These are phyloP conservation scores for Fusarium keratoplasticum DNA, from an alignment of 2,329 filamentous ascomycete species.

Conservation along the genomic window DNA sequence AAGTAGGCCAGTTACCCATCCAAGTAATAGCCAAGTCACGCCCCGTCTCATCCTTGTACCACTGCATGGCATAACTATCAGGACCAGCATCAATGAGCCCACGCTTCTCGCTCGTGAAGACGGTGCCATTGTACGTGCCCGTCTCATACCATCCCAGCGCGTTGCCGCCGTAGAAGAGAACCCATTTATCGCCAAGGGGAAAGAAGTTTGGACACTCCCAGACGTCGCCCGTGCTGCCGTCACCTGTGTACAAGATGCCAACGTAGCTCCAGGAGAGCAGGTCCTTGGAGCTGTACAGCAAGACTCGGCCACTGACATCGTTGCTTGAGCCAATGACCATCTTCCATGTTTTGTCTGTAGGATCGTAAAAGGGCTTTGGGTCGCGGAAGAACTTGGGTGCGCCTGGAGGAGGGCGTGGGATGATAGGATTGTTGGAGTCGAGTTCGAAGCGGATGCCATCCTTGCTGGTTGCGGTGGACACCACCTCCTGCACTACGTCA, in stretches of 20 bases:
- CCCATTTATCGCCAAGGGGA: slow-evolving; percentile 44
- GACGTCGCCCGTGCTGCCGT: slow-evolving; percentile 39
- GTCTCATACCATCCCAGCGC: slow-evolving; percentile 38
- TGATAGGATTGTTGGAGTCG: slow-evolving; percentile 28
- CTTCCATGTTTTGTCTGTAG: slow-evolving; percentile 40
- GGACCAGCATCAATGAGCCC: slow-evolving; percentile 43
- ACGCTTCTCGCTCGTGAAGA: slow-evolving; percentile 41
- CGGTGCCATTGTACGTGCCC: slow-evolving; percentile 38
- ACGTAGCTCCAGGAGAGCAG: slow-evolving; percentile 38
- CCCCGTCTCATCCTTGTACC: slow-evolving; percentile 46
- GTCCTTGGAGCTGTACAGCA: slow-evolving; percentile 33
- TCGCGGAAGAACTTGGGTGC: slow-evolving; percentile 38
- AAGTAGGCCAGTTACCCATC: slow-evolving; percentile 43
- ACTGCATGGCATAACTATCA: slow-evolving; percentile 46
- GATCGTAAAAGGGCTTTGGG: slow-evolving; percentile 41
- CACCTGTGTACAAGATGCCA: slow-evolving; percentile 39
- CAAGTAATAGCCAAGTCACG: slow-evolving; percentile 43
- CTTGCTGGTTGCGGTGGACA: slow-evolving; percentile 36
- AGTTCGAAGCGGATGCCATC: slow-evolving; percentile 38
- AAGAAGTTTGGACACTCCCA: slow-evolving; percentile 46
- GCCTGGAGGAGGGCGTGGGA: slow-evolving; percentile 28
- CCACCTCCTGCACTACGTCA: slow-evolving; percentile 32
- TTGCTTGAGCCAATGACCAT: slow-evolving; percentile 37
- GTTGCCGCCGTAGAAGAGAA: slow-evolving; percentile 42
- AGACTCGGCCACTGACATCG: slow-evolving; percentile 30